A percentile compares a stretch with the other conserved stretches of the same genome.
Conservation (phyloP, 1,139 yeast genomes). For the Taphrina confusa region DNA sequence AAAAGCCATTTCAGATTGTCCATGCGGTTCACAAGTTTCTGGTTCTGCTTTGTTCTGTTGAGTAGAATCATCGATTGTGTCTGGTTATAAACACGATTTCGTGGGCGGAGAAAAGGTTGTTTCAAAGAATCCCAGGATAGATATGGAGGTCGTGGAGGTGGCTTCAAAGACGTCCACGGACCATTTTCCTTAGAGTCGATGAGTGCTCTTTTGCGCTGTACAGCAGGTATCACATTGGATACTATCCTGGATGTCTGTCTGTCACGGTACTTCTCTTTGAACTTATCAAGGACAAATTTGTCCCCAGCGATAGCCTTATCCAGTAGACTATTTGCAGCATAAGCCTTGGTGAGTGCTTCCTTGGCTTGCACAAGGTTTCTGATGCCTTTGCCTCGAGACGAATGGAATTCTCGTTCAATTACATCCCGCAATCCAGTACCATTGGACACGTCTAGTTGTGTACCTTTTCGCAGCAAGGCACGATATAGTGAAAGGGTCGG, state of each 20-base stretch:
- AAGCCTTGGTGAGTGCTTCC: conserved; percentile 1
- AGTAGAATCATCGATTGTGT: conserved; percentile 19
- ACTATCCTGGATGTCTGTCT: too few species aligned
- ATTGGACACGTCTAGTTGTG: not conserved
- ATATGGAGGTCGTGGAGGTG: conserved; percentile 5
- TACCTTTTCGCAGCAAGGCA: conserved; percentile 5
- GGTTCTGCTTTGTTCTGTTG: conserved; percentile 7
- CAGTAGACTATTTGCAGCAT: not conserved
- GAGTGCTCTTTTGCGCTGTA: not conserved
- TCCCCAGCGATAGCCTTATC: conserved; percentile 11
- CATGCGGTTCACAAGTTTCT: conserved; percentile 18
- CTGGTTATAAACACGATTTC: conserved; percentile 14
- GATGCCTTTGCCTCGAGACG: conserved; percentile 21
- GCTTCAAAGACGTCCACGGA: not conserved
- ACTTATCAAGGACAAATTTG: not conserved
- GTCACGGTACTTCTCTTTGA: not conserved
- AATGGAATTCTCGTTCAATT: not conserved
- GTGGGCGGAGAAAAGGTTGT: conserved; percentile 27
- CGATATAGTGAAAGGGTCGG: conserved; percentile 19
- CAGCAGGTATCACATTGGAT: too few species aligned
- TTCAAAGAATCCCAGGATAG: conserved; percentile 21
- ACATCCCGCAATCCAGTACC: not conserved
- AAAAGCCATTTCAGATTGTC: conserved; percentile 7
- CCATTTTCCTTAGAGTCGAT: not conserved
- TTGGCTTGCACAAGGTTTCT: not conserved